These are phyloP conservation scores for Dryadomyces quercus-mongolicae DNA, from an alignment of 2,329 filamentous ascomycete species.

Conservation along the genomic window DNA sequence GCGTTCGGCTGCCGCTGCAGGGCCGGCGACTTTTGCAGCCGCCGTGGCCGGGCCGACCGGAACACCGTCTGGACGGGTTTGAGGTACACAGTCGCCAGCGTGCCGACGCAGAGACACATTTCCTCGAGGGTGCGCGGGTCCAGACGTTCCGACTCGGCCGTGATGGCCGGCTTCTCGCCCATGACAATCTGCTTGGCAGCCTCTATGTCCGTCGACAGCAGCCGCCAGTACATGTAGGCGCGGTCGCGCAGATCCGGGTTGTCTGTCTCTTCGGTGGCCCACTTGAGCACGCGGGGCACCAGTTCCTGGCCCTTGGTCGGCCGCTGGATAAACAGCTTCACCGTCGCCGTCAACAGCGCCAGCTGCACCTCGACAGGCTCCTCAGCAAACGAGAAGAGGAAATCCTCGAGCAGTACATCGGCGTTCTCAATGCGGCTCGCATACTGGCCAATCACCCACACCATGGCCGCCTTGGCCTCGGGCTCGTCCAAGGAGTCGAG, in stretches of 20 bases:
- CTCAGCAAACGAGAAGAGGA: constrained; percentile 84
- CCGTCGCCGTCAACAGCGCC: constrained; percentile 85
- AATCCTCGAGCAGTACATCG: constrained; percentile 86
- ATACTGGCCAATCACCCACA: constrained; percentile 98
- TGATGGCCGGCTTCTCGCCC: constrained; percentile 94
- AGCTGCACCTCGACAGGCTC: constrained; percentile 94
- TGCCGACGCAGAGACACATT: constrained; percentile 93
- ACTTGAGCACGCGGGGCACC: constrained; percentile 90
- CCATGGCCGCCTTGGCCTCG: constrained; percentile 95
- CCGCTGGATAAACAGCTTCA: constrained; percentile 94
- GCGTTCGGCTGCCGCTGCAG: constrained; percentile 61
- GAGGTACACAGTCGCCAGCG: constrained; percentile 90
- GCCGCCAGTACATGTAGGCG: constrained; percentile 98
- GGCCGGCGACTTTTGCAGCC: constrained; percentile 71
- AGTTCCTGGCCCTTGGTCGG: constrained; percentile 89
- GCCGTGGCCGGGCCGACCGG: constrained; percentile 70
- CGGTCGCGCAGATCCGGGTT: constrained; percentile 92
- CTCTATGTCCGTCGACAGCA: constrained; percentile 83
- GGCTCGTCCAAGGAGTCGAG: constrained; percentile 94
- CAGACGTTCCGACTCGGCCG: constrained; percentile 87
- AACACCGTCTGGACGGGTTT: constrained; percentile 98
- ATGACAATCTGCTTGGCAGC: constrained; percentile 83
- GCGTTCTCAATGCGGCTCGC: constrained; percentile 96
- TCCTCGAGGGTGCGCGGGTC: constrained; percentile 88
- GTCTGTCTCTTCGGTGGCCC: constrained; percentile 98